A percentile compares a stretch with the other conserved stretches of the same genome.
phyloP scores from a whole-genome alignment of 75 land plant species.

The Pinus albicaulis region DNA sequence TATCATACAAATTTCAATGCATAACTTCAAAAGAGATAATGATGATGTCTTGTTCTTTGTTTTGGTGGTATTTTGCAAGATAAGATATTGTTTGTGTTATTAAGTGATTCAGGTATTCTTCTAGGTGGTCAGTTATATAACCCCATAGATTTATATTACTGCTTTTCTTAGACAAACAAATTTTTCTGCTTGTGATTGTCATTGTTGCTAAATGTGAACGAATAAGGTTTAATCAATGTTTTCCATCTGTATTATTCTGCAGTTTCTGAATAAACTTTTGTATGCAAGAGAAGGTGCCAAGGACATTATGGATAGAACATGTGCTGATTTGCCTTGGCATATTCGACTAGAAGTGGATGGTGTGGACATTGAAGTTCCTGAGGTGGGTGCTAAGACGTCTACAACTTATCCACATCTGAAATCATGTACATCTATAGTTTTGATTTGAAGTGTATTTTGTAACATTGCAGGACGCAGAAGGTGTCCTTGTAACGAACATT shows the following conservation, averaged over 20 bases:
- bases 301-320: constrained; percentile 80
- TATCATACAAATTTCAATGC: too few relatives aligned
- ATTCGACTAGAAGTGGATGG: constrained; percentile 80
- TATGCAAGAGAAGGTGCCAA: constrained; percentile 94
- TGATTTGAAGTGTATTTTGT: neutral
- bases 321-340: constrained; percentile 87
- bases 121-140: too few relatives aligned
- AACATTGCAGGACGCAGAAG: constrained; percentile 71
- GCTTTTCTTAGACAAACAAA: too few relatives aligned
- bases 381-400: constrained; percentile 31
- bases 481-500: constrained; percentile 79
- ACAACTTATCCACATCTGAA: neutral
- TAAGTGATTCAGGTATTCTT: too few relatives aligned
- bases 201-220: neutral
- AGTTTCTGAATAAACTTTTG: constrained; percentile 82
- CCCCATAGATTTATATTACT: too few relatives aligned
- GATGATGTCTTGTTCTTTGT: too few relatives aligned
- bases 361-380: constrained; percentile 56
- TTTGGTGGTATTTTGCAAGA: too few relatives aligned
- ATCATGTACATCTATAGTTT: neutral
- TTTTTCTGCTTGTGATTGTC: neutral
- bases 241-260: constrained; percentile 13
- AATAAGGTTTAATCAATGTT: neutral
- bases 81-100: too few relatives aligned
- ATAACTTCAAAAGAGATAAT: too few relatives aligned